Evolutionary conservation across 371 early-diverging fungal species (phyloP), one percentile per base, ranked within the genome.

Genomic region (Mortierella sp.): DNA sequence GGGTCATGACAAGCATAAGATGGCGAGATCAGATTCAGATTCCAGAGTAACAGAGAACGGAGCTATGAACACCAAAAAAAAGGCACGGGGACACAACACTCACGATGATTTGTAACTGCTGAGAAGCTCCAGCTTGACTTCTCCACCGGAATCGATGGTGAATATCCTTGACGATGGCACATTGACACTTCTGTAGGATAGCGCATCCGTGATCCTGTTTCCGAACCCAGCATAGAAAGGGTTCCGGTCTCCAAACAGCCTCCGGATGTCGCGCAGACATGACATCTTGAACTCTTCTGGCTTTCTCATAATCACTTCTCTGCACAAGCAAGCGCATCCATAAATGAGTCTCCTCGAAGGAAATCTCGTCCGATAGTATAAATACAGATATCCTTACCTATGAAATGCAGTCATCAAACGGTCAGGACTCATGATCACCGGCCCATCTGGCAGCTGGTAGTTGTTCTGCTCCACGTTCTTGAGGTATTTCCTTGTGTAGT

Each of bases 221-320:
- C 65, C 60, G 26, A 78, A 70, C 0, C 99, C 99, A 17, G 99
- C 99, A 80, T 95, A 95, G 70, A 99, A 99, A 1, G 99, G 96
- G 60, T 89, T 90, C 6, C 82, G 73, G 41, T 81, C 85, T 26
- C 87, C 92, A 86, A 98, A 98, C 23, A 99, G 78, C 3, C 90
- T 80, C 55, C 90, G 86, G 42, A 99, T 93, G 69, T 97, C 96
- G n/a, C 93, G 86, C 43, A 99, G 81, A 71, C 95, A 96, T 0
- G 96, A 92, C 87, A 99, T 99, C 78, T 99, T 99, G 83, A 99
- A 99, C 65, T 96, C 94, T 78, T 99, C 97, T 12, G 99, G 99
- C 56, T 94, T 92, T 44, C 94, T 89, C 81, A 92, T 89, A 57
- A 99, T 96, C 15, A 99, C 95, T 79, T 99, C 99, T 31, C 89